A percentile compares a stretch with the other conserved stretches of the same genome.
These are phyloP conservation scores for Skeletonema marinoi DNA, from an alignment of 108 stramenopile species.

Conservation along the genomic window DNA sequence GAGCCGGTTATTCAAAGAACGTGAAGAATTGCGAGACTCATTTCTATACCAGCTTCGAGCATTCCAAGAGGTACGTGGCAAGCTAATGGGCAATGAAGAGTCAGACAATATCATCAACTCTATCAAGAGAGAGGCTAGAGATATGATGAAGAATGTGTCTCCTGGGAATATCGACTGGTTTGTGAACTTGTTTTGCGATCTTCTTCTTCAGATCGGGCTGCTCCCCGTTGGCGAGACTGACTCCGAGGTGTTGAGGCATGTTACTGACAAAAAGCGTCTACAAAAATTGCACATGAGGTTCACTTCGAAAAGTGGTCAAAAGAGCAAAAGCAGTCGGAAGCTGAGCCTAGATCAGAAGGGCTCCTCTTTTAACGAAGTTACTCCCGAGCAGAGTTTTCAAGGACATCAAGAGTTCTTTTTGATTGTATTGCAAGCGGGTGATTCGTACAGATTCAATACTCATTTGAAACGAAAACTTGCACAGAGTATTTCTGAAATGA, in stretches of 20 bases:
- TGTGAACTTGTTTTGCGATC: slow-evolving; percentile 73
- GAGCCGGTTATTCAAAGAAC: slow-evolving; percentile 65
- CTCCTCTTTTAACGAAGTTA: slow-evolving; percentile 13
- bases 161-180: slow-evolving; percentile 74
- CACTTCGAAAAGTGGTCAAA: slow-evolving; percentile 51
- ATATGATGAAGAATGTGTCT: slow-evolving; percentile 50
- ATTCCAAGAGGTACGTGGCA: slow-evolving; percentile 68
- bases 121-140: slow-evolving; percentile 50
- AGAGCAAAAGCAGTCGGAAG: slow-evolving; percentile 55
- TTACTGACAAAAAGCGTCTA: slow-evolving; percentile 62
- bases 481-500: slow-evolving; percentile 19
- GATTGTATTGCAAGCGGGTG: slow-evolving; percentile 63
- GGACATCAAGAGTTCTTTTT: slow-evolving; percentile 89
- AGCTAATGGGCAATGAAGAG: slow-evolving; percentile 52
- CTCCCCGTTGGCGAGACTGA: slow-evolving; percentile 80
- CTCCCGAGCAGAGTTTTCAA: slow-evolving; percentile 64
- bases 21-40: slow-evolving; percentile 75
- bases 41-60: slow-evolving; percentile 77
- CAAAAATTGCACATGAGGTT: slow-evolving; percentile 80
- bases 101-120: slow-evolving; percentile 40
- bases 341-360: slow-evolving; percentile 41
- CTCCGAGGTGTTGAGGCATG: slow-evolving; percentile 63
- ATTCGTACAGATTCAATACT: slow-evolving; percentile 66
- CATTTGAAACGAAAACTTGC: slow-evolving; percentile 54
- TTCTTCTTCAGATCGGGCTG: slow-evolving; percentile 78